Evolutionary conservation across 495 filamentous ascomycete genomes (phyloP), one percentile per base, ranked within the genome.

Genomic region (Pyrenopolyporus hunteri): DNA sequence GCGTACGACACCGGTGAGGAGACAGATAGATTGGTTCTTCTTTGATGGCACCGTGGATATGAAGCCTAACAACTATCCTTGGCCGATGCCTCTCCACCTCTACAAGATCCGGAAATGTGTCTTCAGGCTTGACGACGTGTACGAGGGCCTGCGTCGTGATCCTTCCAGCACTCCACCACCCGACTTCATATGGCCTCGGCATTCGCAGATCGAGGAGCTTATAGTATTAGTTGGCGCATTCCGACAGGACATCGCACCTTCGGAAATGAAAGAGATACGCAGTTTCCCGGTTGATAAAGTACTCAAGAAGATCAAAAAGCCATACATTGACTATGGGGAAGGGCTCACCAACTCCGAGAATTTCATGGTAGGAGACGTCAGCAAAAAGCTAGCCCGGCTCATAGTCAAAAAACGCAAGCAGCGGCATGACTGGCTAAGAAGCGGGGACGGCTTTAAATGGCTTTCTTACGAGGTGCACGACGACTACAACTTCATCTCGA

Each of bases 1-100:
- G 2, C 29, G 31, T 8, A 25, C 40, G 9, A 33, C 36, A 0
- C 7, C 9, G 1, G 42, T 55, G 29, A 59, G 17, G 4, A 55
- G 16, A 19, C n/a, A 22, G 1, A 3, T 44, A 14, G 61, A 59
- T 14, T 64, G 61, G 61, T 54, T 64, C 5, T 49, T 64, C 36
- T 55, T 59, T 23, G 55, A 59, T 5, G 43, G 49, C 2, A 19
- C 13, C 10, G 11, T 14, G 6, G 11, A 14, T 7, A 31, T 26
- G 8, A 2, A 16, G 0, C 1, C 2, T 20, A 0, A n/a, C 7
- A 1, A 10, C 0, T 3, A 3, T 3, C 0, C 1, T 6, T 22
- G 28, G 26, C 3, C 5, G 16, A 25, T 37, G 17, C 31, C 29
- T 8, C 1, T 0, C 1, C 6, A 23, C 5, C 2, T 58, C 0